phyloP scores from a whole-genome alignment of 1,284 basidiomycete genomes.

The Erythrobasidium hasegawianum region DNA sequence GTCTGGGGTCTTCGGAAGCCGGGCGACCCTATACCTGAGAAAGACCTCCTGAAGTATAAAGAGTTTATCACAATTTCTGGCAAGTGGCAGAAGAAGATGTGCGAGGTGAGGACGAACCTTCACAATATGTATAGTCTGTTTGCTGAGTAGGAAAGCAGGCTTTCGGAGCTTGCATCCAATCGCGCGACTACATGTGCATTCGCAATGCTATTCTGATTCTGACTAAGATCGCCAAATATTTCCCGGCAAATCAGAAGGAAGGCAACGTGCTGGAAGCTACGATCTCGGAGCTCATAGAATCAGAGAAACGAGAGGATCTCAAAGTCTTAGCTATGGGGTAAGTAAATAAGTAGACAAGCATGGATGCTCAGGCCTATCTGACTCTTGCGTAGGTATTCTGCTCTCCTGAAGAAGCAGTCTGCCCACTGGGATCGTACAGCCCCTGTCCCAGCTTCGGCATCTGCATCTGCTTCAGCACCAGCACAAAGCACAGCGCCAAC shows the following conservation, averaged over 20 bases:
- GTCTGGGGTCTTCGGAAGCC: constrained; percentile 40
- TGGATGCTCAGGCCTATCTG: no score
- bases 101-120: constrained; percentile 15
- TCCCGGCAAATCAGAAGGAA: constrained; percentile 63
- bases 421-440: constrained; percentile 1
- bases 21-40: constrained; percentile 35
- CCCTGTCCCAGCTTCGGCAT: neutral
- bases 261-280: constrained; percentile 60
- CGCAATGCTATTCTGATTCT: constrained; percentile 87
- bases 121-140: no score
- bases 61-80: constrained; percentile 37
- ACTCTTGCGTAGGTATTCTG: constrained; percentile 38
- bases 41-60: constrained; percentile 34
- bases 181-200: constrained; percentile 81
- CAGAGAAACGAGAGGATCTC: constrained; percentile 61
- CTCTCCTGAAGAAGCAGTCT: constrained; percentile 41
- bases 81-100: constrained; percentile 44
- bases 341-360: constrained; percentile 4
- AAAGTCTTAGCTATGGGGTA: constrained; percentile 75
- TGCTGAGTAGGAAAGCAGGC: neutral
- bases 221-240: constrained; percentile 80
- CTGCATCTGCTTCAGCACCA: neutral
- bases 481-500: neutral
- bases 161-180: constrained; percentile 43
- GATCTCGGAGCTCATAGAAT: constrained; percentile 65